A percentile compares a stretch with the other conserved stretches of the same genome.
Conservation (phyloP, 2,329 filamentous ascomycete species). For the Cytospora piceicola region DNA sequence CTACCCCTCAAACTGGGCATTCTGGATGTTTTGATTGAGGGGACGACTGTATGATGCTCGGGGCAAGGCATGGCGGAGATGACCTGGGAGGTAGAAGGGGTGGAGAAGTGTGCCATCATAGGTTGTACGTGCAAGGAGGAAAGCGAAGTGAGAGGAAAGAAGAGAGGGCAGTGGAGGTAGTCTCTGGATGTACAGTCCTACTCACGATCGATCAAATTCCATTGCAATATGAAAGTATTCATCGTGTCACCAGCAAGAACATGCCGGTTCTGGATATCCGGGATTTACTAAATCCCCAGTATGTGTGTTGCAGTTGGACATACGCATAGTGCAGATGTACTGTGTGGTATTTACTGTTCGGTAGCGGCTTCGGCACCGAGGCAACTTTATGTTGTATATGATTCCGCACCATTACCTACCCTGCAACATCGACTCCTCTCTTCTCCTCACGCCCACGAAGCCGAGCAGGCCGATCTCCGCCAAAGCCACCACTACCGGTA, state of each 20-base stretch:
- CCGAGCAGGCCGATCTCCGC: not conserved
- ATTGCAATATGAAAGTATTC: conserved; percentile 18
- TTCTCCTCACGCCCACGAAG: no score
- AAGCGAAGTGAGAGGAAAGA: not conserved
- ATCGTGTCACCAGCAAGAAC: not conserved
- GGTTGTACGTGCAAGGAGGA: not conserved
- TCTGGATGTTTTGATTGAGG: not conserved
- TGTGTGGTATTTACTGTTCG: not conserved
- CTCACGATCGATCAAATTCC: not conserved
- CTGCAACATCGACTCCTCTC: no score
- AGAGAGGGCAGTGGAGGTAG: conserved; percentile 4
- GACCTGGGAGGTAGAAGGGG: not conserved
- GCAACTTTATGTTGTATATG: not conserved
- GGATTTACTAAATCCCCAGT: no score
- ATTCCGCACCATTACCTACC: no score
- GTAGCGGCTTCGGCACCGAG: not conserved
- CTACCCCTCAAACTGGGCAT: not conserved
- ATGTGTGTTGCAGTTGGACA: no score
- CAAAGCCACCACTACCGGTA: not conserved
- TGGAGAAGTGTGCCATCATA: not conserved
- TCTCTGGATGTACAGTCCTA: conserved; percentile 7
- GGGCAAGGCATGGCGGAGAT: not conserved
- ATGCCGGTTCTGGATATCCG: not conserved
- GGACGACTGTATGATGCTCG: not conserved
- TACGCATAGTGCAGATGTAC: not conserved